phyloP scores from a whole-genome alignment of 129 eudicot genomes.

The Saposhnikovia divaricata region DNA sequence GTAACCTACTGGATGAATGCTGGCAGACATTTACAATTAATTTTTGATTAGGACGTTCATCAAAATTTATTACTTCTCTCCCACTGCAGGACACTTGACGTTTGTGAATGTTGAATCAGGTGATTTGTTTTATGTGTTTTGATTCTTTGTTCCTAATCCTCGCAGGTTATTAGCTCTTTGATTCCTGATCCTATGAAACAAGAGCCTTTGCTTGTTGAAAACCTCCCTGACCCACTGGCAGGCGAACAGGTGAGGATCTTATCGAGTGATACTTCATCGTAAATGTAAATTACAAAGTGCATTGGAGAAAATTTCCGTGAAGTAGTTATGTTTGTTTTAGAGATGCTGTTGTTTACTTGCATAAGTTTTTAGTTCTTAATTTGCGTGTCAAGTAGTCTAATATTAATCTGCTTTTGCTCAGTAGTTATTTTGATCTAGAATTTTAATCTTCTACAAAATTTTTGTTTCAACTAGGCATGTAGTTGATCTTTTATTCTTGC shows the following conservation, averaged over 20 bases:
- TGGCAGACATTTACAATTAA: neutral
- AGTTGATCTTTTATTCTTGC: neutral
- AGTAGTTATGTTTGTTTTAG: neutral
- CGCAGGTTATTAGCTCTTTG: constrained; percentile 55
- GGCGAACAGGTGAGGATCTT: constrained; percentile 76
- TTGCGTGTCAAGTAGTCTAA: neutral
- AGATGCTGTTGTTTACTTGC: neutral
- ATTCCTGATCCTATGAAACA: constrained; percentile 75
- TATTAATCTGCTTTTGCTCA: neutral
- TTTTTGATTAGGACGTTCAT: neutral
- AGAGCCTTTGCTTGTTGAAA: constrained; percentile 84
- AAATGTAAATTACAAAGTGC: neutral
- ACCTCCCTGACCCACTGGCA: constrained; percentile 72
- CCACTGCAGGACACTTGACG: neutral
- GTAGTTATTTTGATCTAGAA: neutral
- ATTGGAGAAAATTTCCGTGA: neutral
- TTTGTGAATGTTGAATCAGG: constrained; percentile 2
- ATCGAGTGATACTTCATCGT: neutral
- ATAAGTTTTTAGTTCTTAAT: neutral
- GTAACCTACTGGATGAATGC: neutral
- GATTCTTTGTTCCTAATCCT: constrained; percentile 9
- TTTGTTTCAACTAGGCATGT: neutral
- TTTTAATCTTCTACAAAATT: neutral
- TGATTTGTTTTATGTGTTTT: constrained; percentile 6
- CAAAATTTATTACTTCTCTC: neutral